Base-by-base conservation (phyloP, 805 yeast species). In the Starmerella roubikii region DNA sequence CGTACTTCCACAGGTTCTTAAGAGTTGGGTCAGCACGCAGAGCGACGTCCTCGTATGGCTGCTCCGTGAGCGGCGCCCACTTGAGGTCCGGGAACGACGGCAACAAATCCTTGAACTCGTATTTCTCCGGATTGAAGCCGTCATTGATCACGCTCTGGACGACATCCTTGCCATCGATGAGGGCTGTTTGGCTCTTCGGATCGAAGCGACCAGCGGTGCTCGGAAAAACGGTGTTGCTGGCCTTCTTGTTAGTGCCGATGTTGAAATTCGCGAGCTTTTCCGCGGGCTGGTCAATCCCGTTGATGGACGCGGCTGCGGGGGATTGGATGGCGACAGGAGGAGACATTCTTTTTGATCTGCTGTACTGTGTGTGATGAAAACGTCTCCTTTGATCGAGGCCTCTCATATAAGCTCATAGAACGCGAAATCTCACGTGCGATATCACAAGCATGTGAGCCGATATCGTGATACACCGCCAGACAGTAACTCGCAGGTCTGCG, bases 71-170 rank as follows among this genome's bases (percentile, higher is more conserved):
- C 1, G 58, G 51, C 1, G 35, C 53, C 56, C 58, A 57, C 25
- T 52, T 47, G 32, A 55, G 12, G 24, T 58, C 60, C 10, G 62
- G 61, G 45, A 50, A 58, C 4, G 41, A 35, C 4, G 62, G 60
- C 6, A 44, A 52, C 31, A 58, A 47, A 36, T 51, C 32, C 35
- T 52, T 51, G 45, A 30, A 49, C 41, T 54, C 53, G 46, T 58
- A 58, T 3, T 23, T 36, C 9, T 35, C 22, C 19, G 30, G 35
- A n/a, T 42, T 42, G 20, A 37, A 38, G n/a, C 21, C 30, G 21
- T 33, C 21, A 11, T 42, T 35, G n/a, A 34, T 12, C 15, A 17
- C 23, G 3, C 26, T n/a, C 16, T 36, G 21, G 19, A 26, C 18
- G 4, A 43, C 43, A 12, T 31, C 43, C 13, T 33, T 38, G 13